These are phyloP conservation scores for Parachlorella kessleri DNA, from an alignment of 139 green algal species.

Conservation along the genomic window DNA sequence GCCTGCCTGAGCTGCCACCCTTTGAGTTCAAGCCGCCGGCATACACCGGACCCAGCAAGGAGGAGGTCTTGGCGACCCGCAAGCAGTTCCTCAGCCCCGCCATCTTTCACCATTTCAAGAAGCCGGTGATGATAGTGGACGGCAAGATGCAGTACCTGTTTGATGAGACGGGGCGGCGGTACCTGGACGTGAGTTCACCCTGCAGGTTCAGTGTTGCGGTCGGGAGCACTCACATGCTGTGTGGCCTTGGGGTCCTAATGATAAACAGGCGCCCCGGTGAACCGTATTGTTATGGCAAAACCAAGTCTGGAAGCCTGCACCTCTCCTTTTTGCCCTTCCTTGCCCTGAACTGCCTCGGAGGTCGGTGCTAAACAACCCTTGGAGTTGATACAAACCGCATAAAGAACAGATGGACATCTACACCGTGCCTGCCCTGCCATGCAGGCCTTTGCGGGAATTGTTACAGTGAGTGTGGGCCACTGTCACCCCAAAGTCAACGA, in stretches of 20 bases:
- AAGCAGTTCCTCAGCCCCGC: slow-evolving; percentile 84
- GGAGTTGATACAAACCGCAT: no score
- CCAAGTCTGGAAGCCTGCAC: no score
- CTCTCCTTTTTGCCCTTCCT: neutral
- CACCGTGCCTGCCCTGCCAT: no score
- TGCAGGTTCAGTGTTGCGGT: no score
- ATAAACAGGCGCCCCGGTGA: no score
- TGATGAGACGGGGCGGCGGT: slow-evolving; percentile 90
- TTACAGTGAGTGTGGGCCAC: slow-evolving; percentile 94
- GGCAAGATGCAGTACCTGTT: slow-evolving; percentile 98
- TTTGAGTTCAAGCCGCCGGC: slow-evolving; percentile 66
- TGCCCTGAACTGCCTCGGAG: neutral
- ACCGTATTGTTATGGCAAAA: no score
- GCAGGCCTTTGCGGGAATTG: slow-evolving; percentile 96
- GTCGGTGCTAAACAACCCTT: no score
- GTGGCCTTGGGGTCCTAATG: no score
- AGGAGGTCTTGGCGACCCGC: slow-evolving; percentile 80
- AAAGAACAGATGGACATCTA: neutral
- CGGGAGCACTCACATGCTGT: no score
- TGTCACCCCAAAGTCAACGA: slow-evolving; percentile 71
- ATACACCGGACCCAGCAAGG: slow-evolving; percentile 82
- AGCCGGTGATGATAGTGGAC: slow-evolving; percentile 93
- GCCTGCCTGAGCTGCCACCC: slow-evolving; percentile 48
- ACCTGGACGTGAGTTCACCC: slow-evolving; percentile 83
- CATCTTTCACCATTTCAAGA: slow-evolving; percentile 48